Percentiles rank a stretch among this genome's conserved stretches.
phyloP scores from a whole-genome alignment of 305 asterid genomes.

The Fraxinus nigra region DNA sequence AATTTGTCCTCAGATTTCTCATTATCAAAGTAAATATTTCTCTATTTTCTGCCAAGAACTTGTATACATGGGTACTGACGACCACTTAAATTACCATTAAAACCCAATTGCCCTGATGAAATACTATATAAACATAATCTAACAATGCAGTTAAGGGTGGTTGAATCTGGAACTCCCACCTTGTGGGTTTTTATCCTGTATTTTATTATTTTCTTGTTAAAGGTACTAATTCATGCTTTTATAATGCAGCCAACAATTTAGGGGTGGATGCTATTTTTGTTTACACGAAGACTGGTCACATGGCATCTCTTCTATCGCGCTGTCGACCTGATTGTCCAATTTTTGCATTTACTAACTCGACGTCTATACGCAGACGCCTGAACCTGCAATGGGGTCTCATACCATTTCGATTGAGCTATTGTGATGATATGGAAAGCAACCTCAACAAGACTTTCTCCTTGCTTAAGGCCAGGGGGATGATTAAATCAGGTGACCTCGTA shows the following conservation, averaged over 20 bases:
- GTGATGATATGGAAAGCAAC: conserved; percentile 94
- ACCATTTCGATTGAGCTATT: conserved; percentile 88
- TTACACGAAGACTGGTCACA: conserved; percentile 83
- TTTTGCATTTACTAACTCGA: conserved; percentile 86
- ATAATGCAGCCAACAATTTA: conserved; percentile 74
- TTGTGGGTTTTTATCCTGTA: neutral
- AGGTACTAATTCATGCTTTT: conserved; percentile 16
- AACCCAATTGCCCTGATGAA: neutral
- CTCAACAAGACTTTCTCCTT: conserved; percentile 84
- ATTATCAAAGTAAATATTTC: neutral
- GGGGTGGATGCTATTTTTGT: conserved; percentile 94
- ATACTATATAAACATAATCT: neutral
- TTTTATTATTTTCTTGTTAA: conserved; percentile 8
- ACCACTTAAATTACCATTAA: neutral
- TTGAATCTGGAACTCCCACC: neutral
- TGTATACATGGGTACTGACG: neutral
- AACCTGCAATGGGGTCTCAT: conserved; percentile 98
- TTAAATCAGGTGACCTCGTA: conserved; percentile 88
- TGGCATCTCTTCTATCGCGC: conserved; percentile 97
- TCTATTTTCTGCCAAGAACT: neutral
- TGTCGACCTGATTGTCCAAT: conserved; percentile 98
- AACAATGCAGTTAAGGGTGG: neutral
- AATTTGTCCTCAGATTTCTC: conserved; percentile 8
- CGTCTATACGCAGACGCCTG: conserved; percentile 83
- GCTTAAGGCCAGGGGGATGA: conserved; percentile 93